phyloP scores from a whole-genome alignment of 2,329 filamentous ascomycete genomes.

The Penicillium oxalicum region DNA sequence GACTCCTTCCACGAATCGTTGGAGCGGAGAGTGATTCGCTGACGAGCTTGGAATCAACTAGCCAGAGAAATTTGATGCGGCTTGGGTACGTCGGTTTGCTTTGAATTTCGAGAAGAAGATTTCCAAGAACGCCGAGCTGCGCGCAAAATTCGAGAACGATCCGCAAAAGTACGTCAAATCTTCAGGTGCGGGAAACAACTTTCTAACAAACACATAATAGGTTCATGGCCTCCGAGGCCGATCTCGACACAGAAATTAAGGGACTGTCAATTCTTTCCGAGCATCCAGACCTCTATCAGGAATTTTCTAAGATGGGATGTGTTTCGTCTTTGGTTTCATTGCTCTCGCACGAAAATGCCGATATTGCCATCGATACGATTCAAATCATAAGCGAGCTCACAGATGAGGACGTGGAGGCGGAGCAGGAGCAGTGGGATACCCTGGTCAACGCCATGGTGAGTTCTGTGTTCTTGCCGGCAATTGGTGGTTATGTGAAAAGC shows the following conservation, averaged over 20 bases:
- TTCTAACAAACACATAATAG: slow-evolving; percentile 17
- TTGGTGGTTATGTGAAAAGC: neutral
- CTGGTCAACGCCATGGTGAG: slow-evolving; percentile 59
- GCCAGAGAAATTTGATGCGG: slow-evolving; percentile 71
- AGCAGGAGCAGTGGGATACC: slow-evolving; percentile 71
- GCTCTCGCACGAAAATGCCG: slow-evolving; percentile 90
- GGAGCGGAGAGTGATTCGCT: slow-evolving; percentile 12
- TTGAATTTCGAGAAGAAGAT: slow-evolving; percentile 87
- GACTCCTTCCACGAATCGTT: neutral
- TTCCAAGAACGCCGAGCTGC: slow-evolving; percentile 80
- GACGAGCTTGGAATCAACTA: slow-evolving; percentile 13
- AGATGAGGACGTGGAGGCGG: slow-evolving; percentile 82
- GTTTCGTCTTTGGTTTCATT: slow-evolving; percentile 70
- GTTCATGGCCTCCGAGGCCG: slow-evolving; percentile 78
- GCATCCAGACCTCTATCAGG: slow-evolving; percentile 73
- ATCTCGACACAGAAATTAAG: slow-evolving; percentile 84
- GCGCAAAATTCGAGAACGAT: slow-evolving; percentile 74
- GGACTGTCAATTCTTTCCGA: slow-evolving; percentile 79
- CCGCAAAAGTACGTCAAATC: slow-evolving; percentile 58
- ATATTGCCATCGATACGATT: slow-evolving; percentile 86
- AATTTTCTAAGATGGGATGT: slow-evolving; percentile 71
- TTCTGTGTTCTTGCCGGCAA: neutral
- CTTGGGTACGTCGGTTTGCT: slow-evolving; percentile 77
- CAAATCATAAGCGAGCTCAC: slow-evolving; percentile 87
- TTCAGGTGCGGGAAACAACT: too few species aligned